A percentile compares a stretch with the other conserved stretches of the same genome.
Conservation (phyloP, 192 early-diverging fungal species). For the Rhizoclosmatium globosum region DNA sequence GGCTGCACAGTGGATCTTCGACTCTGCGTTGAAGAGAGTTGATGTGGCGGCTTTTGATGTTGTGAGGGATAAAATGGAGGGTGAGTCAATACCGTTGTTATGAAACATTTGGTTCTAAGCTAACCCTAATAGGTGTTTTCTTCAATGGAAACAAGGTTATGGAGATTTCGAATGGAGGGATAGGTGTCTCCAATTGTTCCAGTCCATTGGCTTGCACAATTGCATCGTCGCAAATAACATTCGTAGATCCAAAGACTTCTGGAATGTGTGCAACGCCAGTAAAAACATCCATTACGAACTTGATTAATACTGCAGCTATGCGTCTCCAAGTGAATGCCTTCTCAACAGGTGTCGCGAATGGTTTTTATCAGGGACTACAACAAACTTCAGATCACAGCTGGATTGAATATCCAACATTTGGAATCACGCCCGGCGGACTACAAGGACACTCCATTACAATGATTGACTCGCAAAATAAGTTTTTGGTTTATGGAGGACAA, state of each 20-base stretch:
- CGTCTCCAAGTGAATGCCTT: neutral
- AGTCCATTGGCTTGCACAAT: neutral
- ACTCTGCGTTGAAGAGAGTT: slow-evolving; percentile 11
- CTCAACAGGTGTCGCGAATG: neutral
- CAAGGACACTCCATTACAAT: slow-evolving; percentile 14
- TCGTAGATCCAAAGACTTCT: slow-evolving; percentile 8
- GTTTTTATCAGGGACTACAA: neutral
- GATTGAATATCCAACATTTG: neutral
- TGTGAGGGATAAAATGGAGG: neutral
- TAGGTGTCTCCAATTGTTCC: slow-evolving; percentile 15
- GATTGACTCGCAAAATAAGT: neutral
- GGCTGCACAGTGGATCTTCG: slow-evolving; percentile 35
- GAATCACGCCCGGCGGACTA: neutral
- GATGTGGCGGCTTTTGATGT: neutral
- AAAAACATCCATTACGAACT: neutral
- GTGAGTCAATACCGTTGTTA: neutral
- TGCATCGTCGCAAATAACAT: neutral
- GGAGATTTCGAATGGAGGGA: slow-evolving; percentile 19
- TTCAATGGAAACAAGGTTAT: slow-evolving; percentile 19
- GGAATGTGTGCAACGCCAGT: slow-evolving; percentile 2
- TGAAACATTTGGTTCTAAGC: neutral
- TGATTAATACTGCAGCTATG: neutral
- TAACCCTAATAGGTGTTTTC: neutral
- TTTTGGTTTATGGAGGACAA: slow-evolving; percentile 28
- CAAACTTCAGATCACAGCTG: neutral